phyloP scores from a whole-genome alignment of 179 eudicot genomes.

The Camellia oleifera region DNA sequence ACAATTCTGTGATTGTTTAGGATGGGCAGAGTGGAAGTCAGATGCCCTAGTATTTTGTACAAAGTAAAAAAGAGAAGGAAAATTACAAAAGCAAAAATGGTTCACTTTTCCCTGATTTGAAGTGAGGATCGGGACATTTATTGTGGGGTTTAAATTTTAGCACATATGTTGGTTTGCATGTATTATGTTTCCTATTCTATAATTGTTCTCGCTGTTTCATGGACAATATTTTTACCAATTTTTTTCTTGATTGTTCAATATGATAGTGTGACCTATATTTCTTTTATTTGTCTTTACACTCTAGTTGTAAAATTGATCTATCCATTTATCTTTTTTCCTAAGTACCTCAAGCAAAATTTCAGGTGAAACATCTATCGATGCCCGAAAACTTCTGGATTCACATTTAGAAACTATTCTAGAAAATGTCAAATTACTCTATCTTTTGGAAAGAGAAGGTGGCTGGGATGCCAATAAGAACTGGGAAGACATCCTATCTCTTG shows the following conservation, averaged over 20 bases:
- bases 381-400: conserved; percentile 39
- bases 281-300: background rate
- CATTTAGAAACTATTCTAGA: conserved; percentile 58
- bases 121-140: no score
- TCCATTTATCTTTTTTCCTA: background rate
- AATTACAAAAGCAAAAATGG: no score
- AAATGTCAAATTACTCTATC: conserved; percentile 60
- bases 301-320: background rate
- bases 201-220: no score
- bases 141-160: no score
- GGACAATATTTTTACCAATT: no score
- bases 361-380: conserved; percentile 36
- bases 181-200: no score
- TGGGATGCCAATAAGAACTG: conserved; percentile 63
- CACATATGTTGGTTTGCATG: no score
- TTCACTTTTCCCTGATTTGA: no score
- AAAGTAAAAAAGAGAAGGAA: no score
- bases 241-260: background rate
- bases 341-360: conserved; percentile 10
- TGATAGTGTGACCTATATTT: background rate
- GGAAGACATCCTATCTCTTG: conserved; percentile 84
- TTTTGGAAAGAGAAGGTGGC: conserved; percentile 78
- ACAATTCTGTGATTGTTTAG: no score
- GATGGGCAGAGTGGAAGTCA: no score
- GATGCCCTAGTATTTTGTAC: no score